Evolutionary conservation across 495 filamentous ascomycete genomes (phyloP).

Genomic region (Penicillium argentinense): DNA sequence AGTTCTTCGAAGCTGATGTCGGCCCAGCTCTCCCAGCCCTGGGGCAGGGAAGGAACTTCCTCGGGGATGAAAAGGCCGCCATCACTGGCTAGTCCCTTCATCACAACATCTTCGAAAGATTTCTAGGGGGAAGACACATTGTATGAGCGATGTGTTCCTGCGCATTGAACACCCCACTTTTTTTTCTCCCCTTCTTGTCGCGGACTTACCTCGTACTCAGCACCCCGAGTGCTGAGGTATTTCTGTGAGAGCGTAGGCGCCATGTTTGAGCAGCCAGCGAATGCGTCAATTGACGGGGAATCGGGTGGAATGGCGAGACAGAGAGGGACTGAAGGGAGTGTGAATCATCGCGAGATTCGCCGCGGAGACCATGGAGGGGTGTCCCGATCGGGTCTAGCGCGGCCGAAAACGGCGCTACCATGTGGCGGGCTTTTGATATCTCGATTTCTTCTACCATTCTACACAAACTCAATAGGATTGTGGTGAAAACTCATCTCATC

Average conservation of each 20-base stretch:
- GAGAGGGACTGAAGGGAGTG: neutral
- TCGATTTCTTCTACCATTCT: neutral
- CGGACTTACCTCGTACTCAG: conserved; percentile 67
- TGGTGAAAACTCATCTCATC: neutral
- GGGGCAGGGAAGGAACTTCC: conserved; percentile 60
- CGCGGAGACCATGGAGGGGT: neutral
- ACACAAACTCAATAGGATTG: neutral
- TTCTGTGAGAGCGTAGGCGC: conserved; percentile 56
- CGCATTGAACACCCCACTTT: neutral
- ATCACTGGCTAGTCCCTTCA: conserved; percentile 87
- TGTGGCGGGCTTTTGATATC: conserved; percentile 11
- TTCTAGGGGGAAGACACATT: conserved; percentile 6
- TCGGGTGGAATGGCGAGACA: neutral
- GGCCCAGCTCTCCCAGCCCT: conserved; percentile 56
- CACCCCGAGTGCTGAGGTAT: conserved; percentile 80
- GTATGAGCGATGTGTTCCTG: conserved; percentile 4
- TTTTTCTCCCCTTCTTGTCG: neutral
- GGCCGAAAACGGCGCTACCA: conserved; percentile 38
- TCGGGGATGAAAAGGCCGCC: conserved; percentile 90
- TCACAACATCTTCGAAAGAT: conserved; percentile 78
- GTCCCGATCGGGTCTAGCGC: conserved; percentile 17
- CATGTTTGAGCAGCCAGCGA: conserved; percentile 4
- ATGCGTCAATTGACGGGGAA: conserved; percentile 8
- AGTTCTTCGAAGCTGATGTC: conserved; percentile 76
- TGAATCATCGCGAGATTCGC: conserved; percentile 8